Percentiles rank a stretch among this genome's conserved stretches.
Evolutionary conservation across 106 monocot genomes (phyloP).

Genomic region (Platanthera guangdongensis): DNA sequence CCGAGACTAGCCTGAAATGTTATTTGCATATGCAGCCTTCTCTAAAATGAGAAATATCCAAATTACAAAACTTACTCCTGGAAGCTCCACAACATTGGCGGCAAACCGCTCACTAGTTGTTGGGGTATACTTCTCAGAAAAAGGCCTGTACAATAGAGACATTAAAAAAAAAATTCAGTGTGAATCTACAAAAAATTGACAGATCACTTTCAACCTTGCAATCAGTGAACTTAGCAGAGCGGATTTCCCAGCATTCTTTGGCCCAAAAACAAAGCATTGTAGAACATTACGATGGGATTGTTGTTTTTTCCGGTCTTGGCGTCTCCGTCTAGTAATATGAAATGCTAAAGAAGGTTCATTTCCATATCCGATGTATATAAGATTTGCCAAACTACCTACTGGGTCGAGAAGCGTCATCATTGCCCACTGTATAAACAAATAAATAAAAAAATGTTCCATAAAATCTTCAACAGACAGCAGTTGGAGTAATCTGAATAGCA

Average conservation of each 20-base stretch:
- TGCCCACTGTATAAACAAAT: slow-evolving; percentile 57
- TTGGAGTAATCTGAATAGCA: background rate
- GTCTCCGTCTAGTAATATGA: slow-evolving; percentile 58
- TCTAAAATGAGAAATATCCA: background rate
- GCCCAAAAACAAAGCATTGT: slow-evolving; percentile 93
- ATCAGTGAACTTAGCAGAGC: slow-evolving; percentile 68
- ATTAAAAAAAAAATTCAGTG: background rate
- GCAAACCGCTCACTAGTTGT: slow-evolving; percentile 58
- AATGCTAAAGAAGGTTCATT: slow-evolving; percentile 72
- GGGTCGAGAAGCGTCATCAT: slow-evolving; percentile 91
- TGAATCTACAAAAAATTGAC: background rate
- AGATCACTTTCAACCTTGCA: slow-evolving; percentile 39
- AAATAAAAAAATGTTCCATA: background rate
- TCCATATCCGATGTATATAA: slow-evolving; percentile 79
- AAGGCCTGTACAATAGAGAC: slow-evolving; percentile 31
- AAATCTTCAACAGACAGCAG: background rate
- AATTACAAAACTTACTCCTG: slow-evolving; percentile 34
- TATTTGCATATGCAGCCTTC: background rate
- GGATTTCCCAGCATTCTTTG: slow-evolving; percentile 80
- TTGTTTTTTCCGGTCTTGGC: slow-evolving; percentile 67
- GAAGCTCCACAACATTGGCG: slow-evolving; percentile 63
- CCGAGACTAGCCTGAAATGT: background rate
- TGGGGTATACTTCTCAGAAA: slow-evolving; percentile 61
- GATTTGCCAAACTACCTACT: slow-evolving; percentile 59
- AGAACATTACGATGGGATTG: slow-evolving; percentile 68